A percentile compares a stretch with the other conserved stretches of the same genome.
Conservation (phyloP, 2,329 filamentous ascomycete genomes). For the Cercospora zeae-maydis region DNA sequence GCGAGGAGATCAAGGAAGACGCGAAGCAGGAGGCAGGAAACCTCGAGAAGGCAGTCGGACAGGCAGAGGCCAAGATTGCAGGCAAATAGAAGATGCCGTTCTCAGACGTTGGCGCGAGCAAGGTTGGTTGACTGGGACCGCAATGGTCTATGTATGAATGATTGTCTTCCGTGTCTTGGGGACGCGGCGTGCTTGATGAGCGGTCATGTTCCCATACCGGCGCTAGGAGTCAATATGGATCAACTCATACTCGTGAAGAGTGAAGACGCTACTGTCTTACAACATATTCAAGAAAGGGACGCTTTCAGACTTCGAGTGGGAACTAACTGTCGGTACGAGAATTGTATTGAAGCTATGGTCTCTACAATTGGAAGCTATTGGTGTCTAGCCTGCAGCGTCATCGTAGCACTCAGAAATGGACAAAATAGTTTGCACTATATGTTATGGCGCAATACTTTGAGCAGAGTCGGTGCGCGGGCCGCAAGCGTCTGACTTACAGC, state of each 20-base stretch:
- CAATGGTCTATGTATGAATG: background rate
- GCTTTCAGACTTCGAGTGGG: background rate
- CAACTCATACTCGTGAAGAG: background rate
- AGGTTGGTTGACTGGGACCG: background rate
- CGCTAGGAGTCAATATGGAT: background rate
- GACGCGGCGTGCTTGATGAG: background rate
- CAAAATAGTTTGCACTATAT: background rate
- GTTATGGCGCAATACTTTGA: background rate
- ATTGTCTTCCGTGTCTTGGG: background rate
- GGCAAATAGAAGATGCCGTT: constrained; percentile 9
- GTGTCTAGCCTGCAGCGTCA: background rate
- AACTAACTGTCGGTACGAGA: background rate
- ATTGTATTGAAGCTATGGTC: background rate
- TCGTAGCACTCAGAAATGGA: background rate
- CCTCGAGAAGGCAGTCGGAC: constrained; percentile 37
- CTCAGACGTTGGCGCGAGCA: background rate
- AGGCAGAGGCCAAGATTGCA: constrained; percentile 38
- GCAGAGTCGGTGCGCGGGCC: background rate
- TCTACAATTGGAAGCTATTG: background rate
- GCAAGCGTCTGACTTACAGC: background rate
- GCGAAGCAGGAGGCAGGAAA: constrained; percentile 33
- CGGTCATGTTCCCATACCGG: background rate
- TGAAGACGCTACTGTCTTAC: background rate
- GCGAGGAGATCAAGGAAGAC: constrained; percentile 41
- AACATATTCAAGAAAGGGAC: background rate